Base-by-base conservation (phyloP, 2,329 filamentous ascomycete species). In the Mollisiaceae sp. region DNA sequence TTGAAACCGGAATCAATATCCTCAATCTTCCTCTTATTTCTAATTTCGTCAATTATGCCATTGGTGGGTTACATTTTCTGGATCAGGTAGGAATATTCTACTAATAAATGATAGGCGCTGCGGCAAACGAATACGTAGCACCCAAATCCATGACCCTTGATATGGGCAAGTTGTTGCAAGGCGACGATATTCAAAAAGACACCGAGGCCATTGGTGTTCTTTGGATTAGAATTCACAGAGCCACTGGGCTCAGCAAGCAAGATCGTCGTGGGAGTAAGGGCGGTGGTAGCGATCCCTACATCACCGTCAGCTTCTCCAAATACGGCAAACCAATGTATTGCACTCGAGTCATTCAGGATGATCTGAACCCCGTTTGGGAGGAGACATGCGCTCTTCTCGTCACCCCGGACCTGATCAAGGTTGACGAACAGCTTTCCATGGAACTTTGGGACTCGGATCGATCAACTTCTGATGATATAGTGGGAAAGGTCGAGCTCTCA, bases 291-390 rank as follows among this genome's bases (percentile, higher is more conserved):
- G 95, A 99, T 72, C 93, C 94, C 0, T 98, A 98, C 77, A 96
- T 98, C 76, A 97, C 94, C 38, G 85, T 98, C 41, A 90, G 91
- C 47, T 98, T 96, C 82, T 96, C 92, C 74, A 97, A 98, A 78
- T 98, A 97, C 72, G 92, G 91, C 64, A 99, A 99, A 80, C 94
- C 94, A 1, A 96, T 97, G 86, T 98, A 97, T 79, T 97, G 94
- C 78, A 98, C 95, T 1, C 89, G 95, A 57, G 94, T 98, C 60
- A 97, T 98, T 69, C 93, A 94, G 60, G 94, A 98, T 74, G 91
- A 97, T 71, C 84, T 97, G 62, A 97, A 98, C 74, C 95, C 95
- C 0, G 84, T 97, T 4, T 98, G 96, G 82, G 91, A 95, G 74
- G 95, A 98, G 79, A 91, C 88, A 1, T 89, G 92, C 52, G 93